Conservation (phyloP, 1,284 basidiomycete genomes). For the Cronartium ribicola region DNA sequence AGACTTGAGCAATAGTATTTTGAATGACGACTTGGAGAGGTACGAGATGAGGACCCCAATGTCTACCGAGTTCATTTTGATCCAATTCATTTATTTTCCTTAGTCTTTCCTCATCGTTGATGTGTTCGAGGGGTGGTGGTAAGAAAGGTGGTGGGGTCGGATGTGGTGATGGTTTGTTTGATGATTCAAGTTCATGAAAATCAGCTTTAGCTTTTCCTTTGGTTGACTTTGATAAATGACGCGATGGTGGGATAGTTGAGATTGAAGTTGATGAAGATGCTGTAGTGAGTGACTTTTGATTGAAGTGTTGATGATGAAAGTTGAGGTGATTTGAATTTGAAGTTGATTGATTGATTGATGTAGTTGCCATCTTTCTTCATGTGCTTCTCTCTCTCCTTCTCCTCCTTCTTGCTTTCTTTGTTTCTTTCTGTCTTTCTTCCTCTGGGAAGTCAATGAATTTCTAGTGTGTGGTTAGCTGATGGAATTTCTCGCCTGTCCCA, state of each 20-base stretch:
- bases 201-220: conserved; percentile 6
- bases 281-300: no score
- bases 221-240: neutral
- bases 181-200: neutral
- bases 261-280: neutral
- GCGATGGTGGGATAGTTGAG: neutral
- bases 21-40: conserved; percentile 41
- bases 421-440: no score
- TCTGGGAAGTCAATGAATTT: no score
- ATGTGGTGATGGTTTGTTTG: neutral
- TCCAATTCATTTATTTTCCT: conserved; percentile 17
- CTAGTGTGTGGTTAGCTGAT: no score
- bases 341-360: no score
- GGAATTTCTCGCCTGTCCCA: no score
- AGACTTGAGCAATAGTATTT: conserved; percentile 36
- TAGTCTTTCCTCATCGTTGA: neutral
- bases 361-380: no score
- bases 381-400: no score
- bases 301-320: no score
- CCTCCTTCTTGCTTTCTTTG: no score
- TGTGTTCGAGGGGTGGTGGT: neutral
- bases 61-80: conserved; percentile 9
- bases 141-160: neutral
- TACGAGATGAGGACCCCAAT: conserved; percentile 32
- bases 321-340: no score